A percentile compares a stretch with the other conserved stretches of the same genome.
phyloP scores from a whole-genome alignment of 495 filamentous ascomycete species.

The Aspergillus mulundensis region DNA sequence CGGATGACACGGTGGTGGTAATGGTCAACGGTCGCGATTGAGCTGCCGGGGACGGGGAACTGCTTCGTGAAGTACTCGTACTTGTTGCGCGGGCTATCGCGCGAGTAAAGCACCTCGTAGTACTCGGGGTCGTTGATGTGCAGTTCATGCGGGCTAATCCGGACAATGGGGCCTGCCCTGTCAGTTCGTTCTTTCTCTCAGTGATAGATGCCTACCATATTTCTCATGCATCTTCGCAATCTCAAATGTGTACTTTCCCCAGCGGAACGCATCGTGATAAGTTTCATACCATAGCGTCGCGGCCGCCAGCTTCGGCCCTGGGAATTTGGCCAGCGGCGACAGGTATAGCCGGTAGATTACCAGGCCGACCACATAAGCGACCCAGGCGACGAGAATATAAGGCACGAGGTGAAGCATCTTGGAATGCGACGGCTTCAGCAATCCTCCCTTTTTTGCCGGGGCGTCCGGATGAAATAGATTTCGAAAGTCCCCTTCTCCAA shows the following conservation, averaged over 20 bases:
- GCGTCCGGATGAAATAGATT: background rate
- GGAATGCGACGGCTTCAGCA: background rate
- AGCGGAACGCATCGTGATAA: slow-evolving; percentile 18
- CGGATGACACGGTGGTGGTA: slow-evolving; percentile 24
- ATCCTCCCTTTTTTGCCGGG: background rate
- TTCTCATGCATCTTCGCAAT: slow-evolving; percentile 31
- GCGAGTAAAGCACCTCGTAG: slow-evolving; percentile 22
- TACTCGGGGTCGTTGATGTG: slow-evolving; percentile 26
- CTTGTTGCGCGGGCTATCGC: slow-evolving; percentile 21
- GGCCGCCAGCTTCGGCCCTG: slow-evolving; percentile 45
- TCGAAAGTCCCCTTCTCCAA: background rate
- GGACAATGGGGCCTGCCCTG: slow-evolving; percentile 27
- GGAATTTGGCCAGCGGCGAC: slow-evolving; percentile 39
- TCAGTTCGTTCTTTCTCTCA: background rate
- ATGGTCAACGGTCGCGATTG: slow-evolving; percentile 23
- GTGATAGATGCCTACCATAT: slow-evolving; percentile 24
- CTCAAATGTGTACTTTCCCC: slow-evolving; percentile 24
- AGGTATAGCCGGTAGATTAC: slow-evolving; percentile 36
- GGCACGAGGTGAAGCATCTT: slow-evolving; percentile 6
- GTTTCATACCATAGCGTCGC: slow-evolving; percentile 32
- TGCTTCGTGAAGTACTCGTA: slow-evolving; percentile 18
- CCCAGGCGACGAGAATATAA: background rate
- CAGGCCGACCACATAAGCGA: slow-evolving; percentile 7
- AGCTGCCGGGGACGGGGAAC: slow-evolving; percentile 14
- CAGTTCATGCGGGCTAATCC: slow-evolving; percentile 26